Conservation (phyloP, 352 stramenopile species). For the Peronospora farinosa region DNA sequence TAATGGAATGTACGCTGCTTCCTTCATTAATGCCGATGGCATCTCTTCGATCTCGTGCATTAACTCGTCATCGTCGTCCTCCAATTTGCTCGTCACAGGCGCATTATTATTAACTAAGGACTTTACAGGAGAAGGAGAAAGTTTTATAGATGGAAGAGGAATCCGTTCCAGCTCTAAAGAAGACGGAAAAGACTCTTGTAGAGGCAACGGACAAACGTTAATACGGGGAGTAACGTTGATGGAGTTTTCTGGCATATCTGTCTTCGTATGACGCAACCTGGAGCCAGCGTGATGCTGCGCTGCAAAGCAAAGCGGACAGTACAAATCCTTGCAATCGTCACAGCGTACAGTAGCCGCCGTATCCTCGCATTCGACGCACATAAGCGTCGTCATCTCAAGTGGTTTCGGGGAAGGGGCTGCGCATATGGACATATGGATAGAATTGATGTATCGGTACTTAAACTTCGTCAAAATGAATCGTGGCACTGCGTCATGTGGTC, state of each 20-base stretch:
- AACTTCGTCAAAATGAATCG: conserved; percentile 4
- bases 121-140: conserved; percentile 10
- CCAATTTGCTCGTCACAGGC: conserved; percentile 26
- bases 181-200: neutral
- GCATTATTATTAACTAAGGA: conserved; percentile 1
- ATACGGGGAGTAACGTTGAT: conserved; percentile 6
- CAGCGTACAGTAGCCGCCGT: conserved; percentile 63
- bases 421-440: neutral
- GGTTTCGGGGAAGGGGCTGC: neutral
- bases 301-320: conserved; percentile 72
- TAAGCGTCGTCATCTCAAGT: conserved; percentile 21
- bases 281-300: conserved; percentile 63
- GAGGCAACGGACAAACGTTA: conserved; percentile 2
- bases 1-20: conserved; percentile 58
- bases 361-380: conserved; percentile 85
- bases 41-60: conserved; percentile 31
- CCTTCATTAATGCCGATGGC: conserved; percentile 26
- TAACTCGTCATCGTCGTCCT: conserved; percentile 31
- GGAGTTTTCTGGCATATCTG: conserved; percentile 13
- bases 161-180: conserved; percentile 2
- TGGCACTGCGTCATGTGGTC: neutral
- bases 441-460: neutral
- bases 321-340: conserved; percentile 60
- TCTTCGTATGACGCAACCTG: conserved; percentile 40
- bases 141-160: neutral